A percentile compares a stretch with the other conserved stretches of the same genome.
These are phyloP conservation scores for Besnoitia besnoiti DNA, from an alignment of 169 alveolate genomes.

Conservation along the genomic window DNA sequence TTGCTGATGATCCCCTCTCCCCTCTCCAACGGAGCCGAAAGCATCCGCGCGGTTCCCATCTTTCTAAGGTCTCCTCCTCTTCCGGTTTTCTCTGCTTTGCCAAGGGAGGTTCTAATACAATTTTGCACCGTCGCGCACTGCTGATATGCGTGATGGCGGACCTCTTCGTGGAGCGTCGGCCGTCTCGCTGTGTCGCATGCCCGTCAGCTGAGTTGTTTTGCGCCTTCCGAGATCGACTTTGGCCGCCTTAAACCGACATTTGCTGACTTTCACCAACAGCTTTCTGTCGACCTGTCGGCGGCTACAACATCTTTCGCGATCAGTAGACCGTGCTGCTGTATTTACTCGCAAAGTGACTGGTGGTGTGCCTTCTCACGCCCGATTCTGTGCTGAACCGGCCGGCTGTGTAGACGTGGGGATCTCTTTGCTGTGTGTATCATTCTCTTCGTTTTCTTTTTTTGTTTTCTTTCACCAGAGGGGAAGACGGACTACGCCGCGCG, in stretches of 20 bases:
- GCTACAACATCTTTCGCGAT: not conserved
- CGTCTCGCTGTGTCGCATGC: not conserved
- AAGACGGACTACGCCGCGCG: constrained; percentile 99
- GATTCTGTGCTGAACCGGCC: too few species aligned
- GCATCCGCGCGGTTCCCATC: too few species aligned
- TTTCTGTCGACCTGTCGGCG: constrained; percentile 39
- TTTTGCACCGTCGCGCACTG: not conserved
- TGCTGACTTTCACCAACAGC: not conserved
- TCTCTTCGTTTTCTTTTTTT: not conserved
- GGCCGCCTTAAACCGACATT: constrained; percentile 24
- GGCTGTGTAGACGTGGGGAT: too few species aligned
- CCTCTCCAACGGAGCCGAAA: too few species aligned
- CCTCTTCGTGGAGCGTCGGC: not conserved
- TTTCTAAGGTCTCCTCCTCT: too few species aligned
- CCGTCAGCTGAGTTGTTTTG: constrained; percentile 13
- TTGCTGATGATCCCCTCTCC: too few species aligned
- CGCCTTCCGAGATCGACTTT: constrained; percentile 26
- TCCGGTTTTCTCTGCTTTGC: too few species aligned
- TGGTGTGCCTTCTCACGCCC: too few species aligned
- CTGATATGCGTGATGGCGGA: not conserved
- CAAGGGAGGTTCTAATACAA: constrained; percentile 43
- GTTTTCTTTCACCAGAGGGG: constrained; percentile 90
- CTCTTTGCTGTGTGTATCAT: not conserved
- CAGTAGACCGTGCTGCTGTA: not conserved
- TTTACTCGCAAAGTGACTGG: too few species aligned